Base-by-base conservation (phyloP, 2,329 filamentous ascomycete genomes). In the Apiospora kogelbergensis region DNA sequence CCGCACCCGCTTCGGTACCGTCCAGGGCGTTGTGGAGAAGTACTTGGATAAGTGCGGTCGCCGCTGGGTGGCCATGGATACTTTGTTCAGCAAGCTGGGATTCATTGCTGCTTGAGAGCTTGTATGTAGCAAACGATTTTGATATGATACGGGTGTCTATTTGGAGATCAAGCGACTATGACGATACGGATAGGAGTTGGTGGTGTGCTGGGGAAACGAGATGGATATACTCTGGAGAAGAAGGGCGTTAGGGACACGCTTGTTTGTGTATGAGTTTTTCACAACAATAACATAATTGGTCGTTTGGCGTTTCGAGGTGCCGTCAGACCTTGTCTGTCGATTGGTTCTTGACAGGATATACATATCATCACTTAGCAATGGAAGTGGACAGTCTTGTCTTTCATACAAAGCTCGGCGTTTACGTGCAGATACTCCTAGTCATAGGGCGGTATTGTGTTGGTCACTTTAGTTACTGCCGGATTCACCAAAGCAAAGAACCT, bases 1-100 rank as follows among this genome's bases (percentile, higher is more conserved):
- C 80, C 88, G 93, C 69, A 84, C 86, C 46, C 85, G 94, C 71
- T 98, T 98, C 78, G 88, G 81, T 13, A 93, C 92, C 0, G 83
- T 95, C 73, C 93, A 90, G 83, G 86, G 86, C 7, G 89, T 94
- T 17, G 93, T 97, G 6, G 93, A 95, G 72, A 89, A 84, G 76
- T 97, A 97, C 81, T 81, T 97, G 74, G 93, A 94, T 76, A 96
- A 95, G 83, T 97, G 94, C 80, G 95, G 95, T 33, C 85, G 93
- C 74, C 92, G 94, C 80, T 97, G 94, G 93, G 95, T 98, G 67
- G 92, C 93, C 73, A 98, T 97, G 95, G 94, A 96, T 80, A 90
- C 85, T 73, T 81, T 98, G 72, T 98, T 97, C 84, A 87, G 88
- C 30, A 90, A 90, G 79, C 75, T 91, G 48, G 89, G 89, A 3